phyloP scores from a whole-genome alignment of 2,329 filamentous ascomycete genomes.

The Verticillium nubilum region DNA sequence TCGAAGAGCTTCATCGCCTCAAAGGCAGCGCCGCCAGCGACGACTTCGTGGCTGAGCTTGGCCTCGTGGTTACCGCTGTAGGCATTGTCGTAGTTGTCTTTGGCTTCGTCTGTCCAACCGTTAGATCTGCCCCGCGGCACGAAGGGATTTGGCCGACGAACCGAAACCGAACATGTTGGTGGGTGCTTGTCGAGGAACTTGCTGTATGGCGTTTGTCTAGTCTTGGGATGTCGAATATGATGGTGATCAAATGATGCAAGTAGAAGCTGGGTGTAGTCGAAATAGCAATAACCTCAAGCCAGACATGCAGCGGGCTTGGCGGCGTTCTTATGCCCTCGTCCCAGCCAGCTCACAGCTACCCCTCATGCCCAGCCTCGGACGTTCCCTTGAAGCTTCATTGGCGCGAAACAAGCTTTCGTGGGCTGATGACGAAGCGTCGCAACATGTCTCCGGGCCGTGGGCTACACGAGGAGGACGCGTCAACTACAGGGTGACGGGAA shows the following conservation, averaged over 20 bases:
- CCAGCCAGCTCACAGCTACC: neutral
- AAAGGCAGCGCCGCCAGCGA: conserved; percentile 73
- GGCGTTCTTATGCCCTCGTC: neutral
- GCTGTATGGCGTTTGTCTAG: neutral
- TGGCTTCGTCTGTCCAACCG: conserved; percentile 7
- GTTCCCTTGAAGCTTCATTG: neutral
- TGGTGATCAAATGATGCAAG: neutral
- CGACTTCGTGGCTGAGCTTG: conserved; percentile 55
- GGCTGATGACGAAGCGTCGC: neutral
- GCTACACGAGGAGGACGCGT: neutral
- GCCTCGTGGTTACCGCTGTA: conserved; percentile 21
- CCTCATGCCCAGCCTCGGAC: neutral
- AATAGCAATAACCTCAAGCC: neutral
- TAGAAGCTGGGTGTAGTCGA: neutral
- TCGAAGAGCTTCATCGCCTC: conserved; percentile 77
- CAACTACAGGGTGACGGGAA: neutral
- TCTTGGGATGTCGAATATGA: neutral
- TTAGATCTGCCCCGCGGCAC: neutral
- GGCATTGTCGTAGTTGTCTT: conserved; percentile 16
- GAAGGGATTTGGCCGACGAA: neutral
- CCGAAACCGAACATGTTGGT: conserved; percentile 13
- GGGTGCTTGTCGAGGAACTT: no score
- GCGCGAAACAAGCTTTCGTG: neutral
- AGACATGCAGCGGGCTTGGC: neutral
- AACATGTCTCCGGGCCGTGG: neutral